Evolutionary conservation across 306 rosid genomes (phyloP), one percentile per base, ranked within the genome.

Genomic region (Lagenaria siceraria): DNA sequence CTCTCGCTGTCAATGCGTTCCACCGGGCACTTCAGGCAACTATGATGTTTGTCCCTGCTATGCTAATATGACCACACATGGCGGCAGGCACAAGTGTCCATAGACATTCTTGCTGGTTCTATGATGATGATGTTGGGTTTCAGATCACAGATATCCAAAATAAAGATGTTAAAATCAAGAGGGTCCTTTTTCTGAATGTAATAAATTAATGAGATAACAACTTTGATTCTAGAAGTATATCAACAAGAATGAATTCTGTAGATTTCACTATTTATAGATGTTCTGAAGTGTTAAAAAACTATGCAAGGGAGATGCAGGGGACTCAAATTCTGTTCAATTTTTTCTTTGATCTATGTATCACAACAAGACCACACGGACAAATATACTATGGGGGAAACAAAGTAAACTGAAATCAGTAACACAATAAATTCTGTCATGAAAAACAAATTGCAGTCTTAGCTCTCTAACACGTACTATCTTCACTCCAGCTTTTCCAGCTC

Each of bases 61-160:
- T 19, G 83, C 80, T 72, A 83, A 71, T 33, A 85, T 84, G 83
- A 92, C 85, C 62, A 92, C 97, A 53, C 96, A 83, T 15, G 92
- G 86, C 5, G 91, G 90, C 77, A 78, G 55, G 60, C 92, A 74
- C 88, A 92, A 92, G 82, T 92, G 94, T 84, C 97, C 96, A 72
- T 92, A 66, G 79, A 15, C 21, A n/a, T 29, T 78, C 13, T 14
- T 31, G 46, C 15, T 54, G 21, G 18, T 40, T 80, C 36, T 55
- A 46, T 51, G 43, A 29, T 27, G 77, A 73, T 27, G 27, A 51
- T 51, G 76, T 15, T 27, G 3, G 17, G 1, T 49, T 29, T 27
- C 42, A 48, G 27, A 72, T 72, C 25, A 46, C 8, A 46, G 17
- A 51, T 73, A 33, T 51, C 77, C 27, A 19, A 73, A 69, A 70